Evolutionary conservation across 371 early-diverging fungal species (phyloP).

Genomic region (Syncephalis fuscata): DNA sequence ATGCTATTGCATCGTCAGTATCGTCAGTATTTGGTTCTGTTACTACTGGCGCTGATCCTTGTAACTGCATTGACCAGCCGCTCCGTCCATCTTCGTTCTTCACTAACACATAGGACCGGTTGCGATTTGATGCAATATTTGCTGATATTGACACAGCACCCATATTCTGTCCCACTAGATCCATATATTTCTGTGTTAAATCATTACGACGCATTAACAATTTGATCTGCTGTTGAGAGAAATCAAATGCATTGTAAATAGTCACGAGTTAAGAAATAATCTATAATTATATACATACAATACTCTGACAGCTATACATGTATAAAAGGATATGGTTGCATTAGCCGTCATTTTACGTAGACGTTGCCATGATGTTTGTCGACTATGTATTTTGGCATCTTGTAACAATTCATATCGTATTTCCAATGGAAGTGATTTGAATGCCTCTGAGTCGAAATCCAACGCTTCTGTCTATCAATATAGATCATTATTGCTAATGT

Average conservation of each 20-base stretch:
- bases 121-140: constrained; percentile 67
- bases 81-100: constrained; percentile 54
- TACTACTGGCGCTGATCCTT: neutral
- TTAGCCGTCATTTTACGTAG: constrained; percentile 51
- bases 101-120: constrained; percentile 60
- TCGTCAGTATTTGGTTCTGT: neutral
- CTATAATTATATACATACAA: too few relatives aligned
- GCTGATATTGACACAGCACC: constrained; percentile 13
- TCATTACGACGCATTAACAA: constrained; percentile 65
- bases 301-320: too few relatives aligned
- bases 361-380: constrained; percentile 63
- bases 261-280: neutral
- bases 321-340: constrained; percentile 20
- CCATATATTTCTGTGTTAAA: constrained; percentile 63
- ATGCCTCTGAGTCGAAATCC: constrained; percentile 62
- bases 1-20: too few relatives aligned
- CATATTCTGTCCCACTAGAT: constrained; percentile 20
- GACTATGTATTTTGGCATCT: constrained; percentile 62
- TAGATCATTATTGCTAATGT: too few relatives aligned
- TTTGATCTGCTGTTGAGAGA: constrained; percentile 79
- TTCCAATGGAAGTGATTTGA: constrained; percentile 59
- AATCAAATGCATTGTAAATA: constrained; percentile 52
- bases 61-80: constrained; percentile 46
- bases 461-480: constrained; percentile 23
- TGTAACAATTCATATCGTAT: constrained; percentile 81